Conservation (phyloP, 495 filamentous ascomycete species). For the Aspergillus ellipticus region DNA sequence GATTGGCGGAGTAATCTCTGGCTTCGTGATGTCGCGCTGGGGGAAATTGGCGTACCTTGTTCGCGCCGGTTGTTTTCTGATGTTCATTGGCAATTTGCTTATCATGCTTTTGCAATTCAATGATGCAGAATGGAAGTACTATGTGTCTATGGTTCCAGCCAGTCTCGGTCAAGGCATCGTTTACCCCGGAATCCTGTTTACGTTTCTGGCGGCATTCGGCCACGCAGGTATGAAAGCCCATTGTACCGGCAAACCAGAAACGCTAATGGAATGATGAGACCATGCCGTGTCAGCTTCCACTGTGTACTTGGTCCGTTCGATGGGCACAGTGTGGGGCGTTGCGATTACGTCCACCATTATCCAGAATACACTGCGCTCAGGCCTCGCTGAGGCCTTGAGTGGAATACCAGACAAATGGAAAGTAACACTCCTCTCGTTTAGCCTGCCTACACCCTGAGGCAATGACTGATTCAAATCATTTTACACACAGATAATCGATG, state of each 20-base stretch:
- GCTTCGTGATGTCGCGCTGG: conserved; percentile 63
- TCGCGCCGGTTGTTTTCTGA: conserved; percentile 50
- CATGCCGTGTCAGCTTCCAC: conserved; percentile 63
- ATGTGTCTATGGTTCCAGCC: conserved; percentile 59
- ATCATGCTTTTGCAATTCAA: conserved; percentile 53
- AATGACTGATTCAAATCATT: not conserved
- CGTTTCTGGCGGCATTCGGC: conserved; percentile 58
- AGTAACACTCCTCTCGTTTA: conserved; percentile 46
- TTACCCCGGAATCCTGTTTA: conserved; percentile 61
- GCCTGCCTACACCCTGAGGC: not conserved
- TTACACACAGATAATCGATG: conserved; percentile 9
- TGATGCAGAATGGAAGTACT: conserved; percentile 60
- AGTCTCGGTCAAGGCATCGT: conserved; percentile 63
- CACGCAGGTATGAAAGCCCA: conserved; percentile 47
- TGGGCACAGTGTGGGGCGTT: conserved; percentile 63
- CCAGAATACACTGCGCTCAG: conserved; percentile 58
- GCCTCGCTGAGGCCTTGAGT: conserved; percentile 54
- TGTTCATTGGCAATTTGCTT: conserved; percentile 57
- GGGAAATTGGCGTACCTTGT: conserved; percentile 55
- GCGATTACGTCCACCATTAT: conserved; percentile 60
- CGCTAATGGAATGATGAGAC: conserved; percentile 35
- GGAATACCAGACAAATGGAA: conserved; percentile 64
- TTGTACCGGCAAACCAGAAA: not conserved
- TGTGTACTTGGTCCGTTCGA: conserved; percentile 59
- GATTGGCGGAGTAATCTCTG: conserved; percentile 56